Conservation (phyloP, 495 filamentous ascomycete species). For the Peziza echinospora region DNA sequence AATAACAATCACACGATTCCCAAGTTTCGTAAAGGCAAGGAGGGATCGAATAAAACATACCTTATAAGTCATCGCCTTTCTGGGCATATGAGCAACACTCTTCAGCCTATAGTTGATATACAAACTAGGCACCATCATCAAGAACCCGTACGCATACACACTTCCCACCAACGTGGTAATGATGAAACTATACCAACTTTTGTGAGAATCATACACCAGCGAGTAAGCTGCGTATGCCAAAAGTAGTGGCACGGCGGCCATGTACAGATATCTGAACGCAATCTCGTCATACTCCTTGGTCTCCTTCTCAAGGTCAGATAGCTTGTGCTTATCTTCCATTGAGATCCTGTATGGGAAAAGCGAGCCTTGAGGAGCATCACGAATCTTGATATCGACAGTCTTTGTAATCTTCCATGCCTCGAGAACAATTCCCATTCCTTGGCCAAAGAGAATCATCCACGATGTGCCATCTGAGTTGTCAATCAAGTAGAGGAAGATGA, state of each 20-base stretch:
- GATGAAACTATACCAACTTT: constrained; percentile 92
- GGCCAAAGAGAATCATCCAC: constrained; percentile 94
- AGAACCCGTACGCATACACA: constrained; percentile 93
- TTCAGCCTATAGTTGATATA: constrained; percentile 99
- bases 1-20: no score
- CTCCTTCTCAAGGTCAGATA: constrained; percentile 86
- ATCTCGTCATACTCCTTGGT: constrained; percentile 96
- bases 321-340: constrained; percentile 93
- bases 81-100: constrained; percentile 93
- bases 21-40: constrained; percentile 12
- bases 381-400: constrained; percentile 70
- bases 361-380: constrained; percentile 40
- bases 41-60: constrained; percentile 19
- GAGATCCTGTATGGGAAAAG: constrained; percentile 61
- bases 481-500: constrained; percentile 95
- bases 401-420: constrained; percentile 99
- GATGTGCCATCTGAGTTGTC: constrained; percentile 94
- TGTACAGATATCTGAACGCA: constrained; percentile 90
- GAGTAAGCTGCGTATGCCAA: constrained; percentile 78
- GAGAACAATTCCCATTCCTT: constrained; percentile 80
- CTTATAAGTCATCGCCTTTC: constrained; percentile 90
- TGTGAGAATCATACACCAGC: constrained; percentile 81
- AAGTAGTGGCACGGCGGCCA: constrained; percentile 70
- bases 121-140: constrained; percentile 95
- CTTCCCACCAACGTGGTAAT: constrained; percentile 79